Evolutionary conservation across 164 flowering plant species (phyloP), one percentile per base, ranked within the genome.

Genomic region (Umbellularia californica): DNA sequence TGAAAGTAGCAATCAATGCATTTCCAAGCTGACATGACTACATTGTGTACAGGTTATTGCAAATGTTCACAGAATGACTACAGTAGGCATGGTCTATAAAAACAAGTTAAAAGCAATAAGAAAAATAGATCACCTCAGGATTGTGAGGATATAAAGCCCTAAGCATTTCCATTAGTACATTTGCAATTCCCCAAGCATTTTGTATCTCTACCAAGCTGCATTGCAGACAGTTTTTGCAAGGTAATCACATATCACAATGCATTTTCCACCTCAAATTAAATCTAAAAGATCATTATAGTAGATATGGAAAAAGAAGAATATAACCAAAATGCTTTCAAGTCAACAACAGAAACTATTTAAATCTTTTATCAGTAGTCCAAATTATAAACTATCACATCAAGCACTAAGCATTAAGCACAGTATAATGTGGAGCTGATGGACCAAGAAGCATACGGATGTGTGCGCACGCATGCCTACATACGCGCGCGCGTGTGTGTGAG

Each of bases 141-240:
- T 79, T 87, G 50, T 75, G 80, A 33, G 94, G 90, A 86, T 89
- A 91, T 84, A 95, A 85, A 19, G 98, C 98, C 83, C 84, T 79
- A 72, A 94, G 94, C 89, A 94, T 91, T 80, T 94, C 98, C 86
- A 78, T 80, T 62, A 94, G 77, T 15, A 95, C 92, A 80, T 91
- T 94, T 63, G 92, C 90, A 10, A 92, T 20, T 52, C 97, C 97
- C 74, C 78, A 80, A 70, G 97, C 98, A 86, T 68, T 91, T 84
- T 87, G 86, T 67, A 95, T 95, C 79, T 95, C 98, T 27, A 72
- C 47, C 85, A 89, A 81, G 84, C 98, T 94, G 87, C 70, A 81
- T 19, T 13, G 74, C 51, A 64, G 19, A 51, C 41, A 35, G 70
- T 67, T 19, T 19, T n/a, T 11, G 2, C 23, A 69, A 71, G 41